Evolutionary conservation across 2,329 filamentous ascomycete genomes (phyloP), one percentile per base, ranked within the genome.

Genomic region (Aureobasidium sp.): DNA sequence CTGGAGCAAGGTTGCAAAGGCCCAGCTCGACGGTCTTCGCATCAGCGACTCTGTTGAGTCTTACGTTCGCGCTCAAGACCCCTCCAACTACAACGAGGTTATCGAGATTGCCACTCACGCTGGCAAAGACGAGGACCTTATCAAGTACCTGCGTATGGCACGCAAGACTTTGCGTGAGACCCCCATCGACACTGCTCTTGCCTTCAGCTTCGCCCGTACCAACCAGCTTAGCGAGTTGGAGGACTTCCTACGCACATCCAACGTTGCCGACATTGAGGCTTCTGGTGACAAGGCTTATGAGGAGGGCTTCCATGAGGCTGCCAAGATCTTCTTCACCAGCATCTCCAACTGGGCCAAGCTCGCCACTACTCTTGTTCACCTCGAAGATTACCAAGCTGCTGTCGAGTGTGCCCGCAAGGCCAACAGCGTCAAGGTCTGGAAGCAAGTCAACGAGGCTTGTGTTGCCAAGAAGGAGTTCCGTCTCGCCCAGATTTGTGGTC

Each of bases 311-410:
- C 93, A 94, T 71, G 89, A 97, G 80, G 94, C 94, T 47, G 91
- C 94, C 67, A 99, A 99, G 85, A 97, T 99, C 72, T 99, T 97
- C 83, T 99, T 87, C 80, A 91, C 86, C 61, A 97, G 90, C 79
- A 96, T 99, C 73, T 99, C 94, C 60, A 99, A 99, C 83, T 99
- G 94, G 94, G 93, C 93, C 61, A 99, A 99, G 81, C 86, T 99
- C 70, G 92, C 94, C 15, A 97, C 94, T 12, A 99, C 94, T 12
- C 84, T 97, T 64, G 94, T 99, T n/a, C 91, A 97, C 75, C 85
- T 99, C 7, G 89, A 87, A 67, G 94, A 99, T 69, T 97, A 99
- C 79, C 95, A 99, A 77, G 91, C 91, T 68, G 94, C 94, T 49
- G 94, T 99, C 45, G 94, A 99, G 75, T 97, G 91, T 71, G 94